Conservation (phyloP, 2,329 filamentous ascomycete genomes). For the Sporothrix variecibatus region DNA sequence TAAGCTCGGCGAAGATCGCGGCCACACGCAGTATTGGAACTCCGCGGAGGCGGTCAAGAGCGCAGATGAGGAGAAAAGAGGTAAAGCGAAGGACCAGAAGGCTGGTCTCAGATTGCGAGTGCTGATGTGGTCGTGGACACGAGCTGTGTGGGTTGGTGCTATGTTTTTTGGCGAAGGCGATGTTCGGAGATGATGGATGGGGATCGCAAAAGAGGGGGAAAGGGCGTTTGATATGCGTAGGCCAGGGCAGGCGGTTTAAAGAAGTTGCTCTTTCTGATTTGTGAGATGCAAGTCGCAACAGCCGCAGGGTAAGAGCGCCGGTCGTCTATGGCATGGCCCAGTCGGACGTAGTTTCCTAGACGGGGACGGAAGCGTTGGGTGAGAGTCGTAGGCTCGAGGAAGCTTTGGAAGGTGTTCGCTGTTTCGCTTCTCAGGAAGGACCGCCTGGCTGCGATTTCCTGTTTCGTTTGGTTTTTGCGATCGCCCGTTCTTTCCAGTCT, state of each 20-base stretch:
- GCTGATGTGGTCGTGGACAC: not conserved
- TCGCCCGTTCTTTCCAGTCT: not conserved
- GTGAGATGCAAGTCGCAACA: not conserved
- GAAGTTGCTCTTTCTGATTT: constrained; percentile 3
- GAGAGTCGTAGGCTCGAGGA: not conserved
- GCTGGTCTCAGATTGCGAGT: not conserved
- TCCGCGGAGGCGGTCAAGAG: not conserved
- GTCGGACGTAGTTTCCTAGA: constrained; percentile 11
- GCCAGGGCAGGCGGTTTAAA: not conserved
- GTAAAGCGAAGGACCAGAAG: not conserved
- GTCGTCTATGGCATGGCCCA: constrained; percentile 4
- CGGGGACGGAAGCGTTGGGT: constrained; percentile 2
- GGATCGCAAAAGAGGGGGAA: not conserved
- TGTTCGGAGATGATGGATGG: not conserved
- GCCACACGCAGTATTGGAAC: constrained; percentile 12
- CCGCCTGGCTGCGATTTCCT: constrained; percentile 11
- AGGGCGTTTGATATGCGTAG: not conserved
- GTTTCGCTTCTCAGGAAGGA: not conserved
- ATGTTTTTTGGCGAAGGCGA: not conserved
- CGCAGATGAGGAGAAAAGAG: not conserved
- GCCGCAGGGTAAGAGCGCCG: not conserved
- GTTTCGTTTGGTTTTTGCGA: not conserved
- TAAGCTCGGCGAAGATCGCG: constrained; percentile 4
- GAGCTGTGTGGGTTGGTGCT: not conserved
- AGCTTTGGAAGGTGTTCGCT: not conserved